Evolutionary conservation across 345 rosid species (phyloP).

Genomic region (Eucalyptus sideroxylon): DNA sequence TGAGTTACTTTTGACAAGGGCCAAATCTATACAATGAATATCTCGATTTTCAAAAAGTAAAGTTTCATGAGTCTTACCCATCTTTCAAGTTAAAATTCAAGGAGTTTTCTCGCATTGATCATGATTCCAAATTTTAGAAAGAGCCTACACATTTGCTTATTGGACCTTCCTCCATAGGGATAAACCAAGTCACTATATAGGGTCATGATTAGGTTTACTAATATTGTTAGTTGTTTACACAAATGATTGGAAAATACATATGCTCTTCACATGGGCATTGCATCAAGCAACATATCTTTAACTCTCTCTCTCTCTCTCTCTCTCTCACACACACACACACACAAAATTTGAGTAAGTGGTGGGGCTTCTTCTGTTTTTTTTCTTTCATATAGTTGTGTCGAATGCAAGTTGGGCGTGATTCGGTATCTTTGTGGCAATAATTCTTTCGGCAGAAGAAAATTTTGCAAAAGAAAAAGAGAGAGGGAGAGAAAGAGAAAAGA

Average conservation of each 20-base stretch:
- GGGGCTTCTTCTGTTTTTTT: not conserved
- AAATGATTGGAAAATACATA: constrained; percentile 9
- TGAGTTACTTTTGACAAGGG: not conserved
- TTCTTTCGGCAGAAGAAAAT: not conserved
- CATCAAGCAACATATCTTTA: constrained; percentile 11
- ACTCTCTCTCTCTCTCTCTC: not conserved
- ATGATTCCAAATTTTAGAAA: not conserved
- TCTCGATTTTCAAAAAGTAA: not conserved
- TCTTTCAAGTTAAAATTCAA: not conserved
- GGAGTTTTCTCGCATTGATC: not conserved
- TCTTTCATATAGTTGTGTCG: not conserved
- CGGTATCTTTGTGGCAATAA: not conserved
- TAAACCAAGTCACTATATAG: not conserved
- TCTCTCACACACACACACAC: not conserved
- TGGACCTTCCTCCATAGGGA: not conserved
- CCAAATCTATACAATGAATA: not conserved
- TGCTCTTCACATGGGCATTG: constrained; percentile 41
- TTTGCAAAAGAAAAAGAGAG: not conserved
- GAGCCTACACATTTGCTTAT: not conserved
- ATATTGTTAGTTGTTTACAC: not conserved
- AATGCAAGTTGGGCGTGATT: not conserved
- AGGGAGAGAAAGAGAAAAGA: not conserved
- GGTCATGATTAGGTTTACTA: not conserved
- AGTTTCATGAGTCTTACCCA: not conserved
- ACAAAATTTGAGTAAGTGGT: not conserved